A percentile compares a stretch with the other conserved stretches of the same genome.
These are phyloP conservation scores for Biscogniauxia mediterranea DNA, from an alignment of 2,329 filamentous ascomycete species.

Conservation along the genomic window DNA sequence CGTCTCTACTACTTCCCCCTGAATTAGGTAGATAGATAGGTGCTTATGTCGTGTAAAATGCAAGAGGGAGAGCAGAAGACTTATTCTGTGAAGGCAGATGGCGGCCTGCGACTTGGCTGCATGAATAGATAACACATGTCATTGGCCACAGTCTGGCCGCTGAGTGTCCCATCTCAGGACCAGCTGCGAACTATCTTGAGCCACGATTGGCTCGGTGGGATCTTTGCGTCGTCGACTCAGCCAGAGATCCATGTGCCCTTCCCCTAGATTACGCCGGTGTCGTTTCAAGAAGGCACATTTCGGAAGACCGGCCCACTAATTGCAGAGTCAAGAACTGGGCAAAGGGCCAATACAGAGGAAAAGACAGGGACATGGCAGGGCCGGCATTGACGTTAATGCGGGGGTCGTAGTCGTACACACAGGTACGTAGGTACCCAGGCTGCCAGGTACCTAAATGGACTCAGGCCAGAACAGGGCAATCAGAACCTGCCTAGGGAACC, in stretches of 20 bases:
- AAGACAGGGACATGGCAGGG: background rate
- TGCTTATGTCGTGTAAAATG: no score
- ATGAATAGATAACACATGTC: background rate
- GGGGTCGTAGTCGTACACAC: background rate
- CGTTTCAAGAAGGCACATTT: conserved; percentile 17
- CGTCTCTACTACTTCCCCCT: background rate
- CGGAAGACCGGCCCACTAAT: background rate
- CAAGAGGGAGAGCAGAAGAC: no score
- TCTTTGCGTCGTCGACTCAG: background rate
- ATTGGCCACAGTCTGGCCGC: conserved; percentile 11
- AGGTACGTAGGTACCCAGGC: no score
- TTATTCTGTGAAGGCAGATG: no score
- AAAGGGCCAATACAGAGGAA: no score
- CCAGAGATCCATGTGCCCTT: conserved; percentile 10
- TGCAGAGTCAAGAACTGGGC: background rate
- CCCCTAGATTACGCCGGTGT: conserved; percentile 12
- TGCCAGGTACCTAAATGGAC: no score
- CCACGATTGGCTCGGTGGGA: conserved; percentile 12
- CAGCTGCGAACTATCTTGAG: conserved; percentile 9
- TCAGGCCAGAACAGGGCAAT: conserved; percentile 1
- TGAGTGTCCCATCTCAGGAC: conserved; percentile 12
- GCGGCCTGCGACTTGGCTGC: background rate
- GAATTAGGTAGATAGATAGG: no score
- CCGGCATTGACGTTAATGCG: background rate
- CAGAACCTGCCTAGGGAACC: conserved; percentile 4